Conservation (phyloP, 306 rosid genomes). For the Quercus berberidifolia region DNA sequence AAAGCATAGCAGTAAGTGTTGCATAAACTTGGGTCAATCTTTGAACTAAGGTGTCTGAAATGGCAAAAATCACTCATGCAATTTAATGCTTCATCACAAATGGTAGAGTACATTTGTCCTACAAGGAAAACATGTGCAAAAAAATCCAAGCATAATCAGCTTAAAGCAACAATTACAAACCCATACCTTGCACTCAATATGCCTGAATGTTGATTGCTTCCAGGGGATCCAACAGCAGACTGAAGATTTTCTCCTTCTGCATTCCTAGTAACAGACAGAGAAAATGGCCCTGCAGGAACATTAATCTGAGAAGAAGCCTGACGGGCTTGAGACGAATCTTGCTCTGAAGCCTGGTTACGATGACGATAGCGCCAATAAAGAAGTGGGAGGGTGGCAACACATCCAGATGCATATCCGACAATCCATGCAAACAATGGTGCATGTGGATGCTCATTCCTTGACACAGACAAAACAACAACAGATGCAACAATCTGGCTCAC, state of each 20-base stretch:
- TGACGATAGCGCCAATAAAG: slow-evolving; percentile 91
- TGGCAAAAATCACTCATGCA: slow-evolving; percentile 6
- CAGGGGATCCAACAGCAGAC: slow-evolving; percentile 39
- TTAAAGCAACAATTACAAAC: slow-evolving; percentile 24
- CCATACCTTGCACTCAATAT: slow-evolving; percentile 66
- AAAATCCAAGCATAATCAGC: background rate
- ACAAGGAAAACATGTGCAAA: background rate
- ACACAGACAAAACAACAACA: slow-evolving; percentile 68
- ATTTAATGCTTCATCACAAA: background rate
- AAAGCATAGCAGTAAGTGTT: background rate
- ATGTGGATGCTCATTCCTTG: slow-evolving; percentile 73
- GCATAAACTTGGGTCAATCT: background rate
- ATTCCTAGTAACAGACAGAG: slow-evolving; percentile 61
- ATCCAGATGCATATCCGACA: slow-evolving; percentile 86
- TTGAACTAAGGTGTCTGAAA: background rate
- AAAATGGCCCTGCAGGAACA: slow-evolving; percentile 60
- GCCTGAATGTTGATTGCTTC: slow-evolving; percentile 49
- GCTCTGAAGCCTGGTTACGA: slow-evolving; percentile 69
- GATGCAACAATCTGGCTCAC: slow-evolving; percentile 87
- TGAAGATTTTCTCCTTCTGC: slow-evolving; percentile 67
- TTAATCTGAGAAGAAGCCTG: slow-evolving; percentile 75
- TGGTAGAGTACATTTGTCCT: background rate
- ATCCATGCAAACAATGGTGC: slow-evolving; percentile 89
- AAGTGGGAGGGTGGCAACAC: slow-evolving; percentile 89
- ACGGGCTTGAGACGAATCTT: slow-evolving; percentile 58